Percentiles rank a stretch among this genome's conserved stretches.
These are phyloP conservation scores for Suillus cothurnatus DNA, from an alignment of 768 basidiomycete species.

Conservation along the genomic window DNA sequence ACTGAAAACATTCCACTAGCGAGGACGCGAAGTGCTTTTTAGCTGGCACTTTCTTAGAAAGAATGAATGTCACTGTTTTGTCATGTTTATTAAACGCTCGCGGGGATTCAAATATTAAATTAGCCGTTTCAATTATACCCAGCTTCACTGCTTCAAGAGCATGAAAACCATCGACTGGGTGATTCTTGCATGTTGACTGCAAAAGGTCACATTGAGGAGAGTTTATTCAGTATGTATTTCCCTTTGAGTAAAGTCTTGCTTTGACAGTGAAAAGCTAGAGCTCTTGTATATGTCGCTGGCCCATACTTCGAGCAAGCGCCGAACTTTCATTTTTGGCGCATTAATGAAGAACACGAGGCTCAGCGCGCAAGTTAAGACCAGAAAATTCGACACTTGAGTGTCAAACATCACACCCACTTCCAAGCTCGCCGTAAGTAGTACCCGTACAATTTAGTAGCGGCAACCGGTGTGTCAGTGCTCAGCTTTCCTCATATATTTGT, in stretches of 20 bases:
- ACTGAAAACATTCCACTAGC: constrained; percentile 25
- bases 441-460: background rate
- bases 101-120: background rate
- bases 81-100: background rate
- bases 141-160: constrained; percentile 79
- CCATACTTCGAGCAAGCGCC: constrained; percentile 76
- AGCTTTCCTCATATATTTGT: background rate
- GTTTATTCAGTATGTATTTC: constrained; percentile 77
- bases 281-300: constrained; percentile 90
- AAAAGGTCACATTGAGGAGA: constrained; percentile 85
- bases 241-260: constrained; percentile 2
- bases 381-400: background rate
- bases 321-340: constrained; percentile 76
- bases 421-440: background rate
- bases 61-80: background rate
- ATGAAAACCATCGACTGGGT: constrained; percentile 92
- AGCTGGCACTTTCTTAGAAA: background rate
- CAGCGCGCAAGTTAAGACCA: constrained; percentile 45
- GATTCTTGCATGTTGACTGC: constrained; percentile 83
- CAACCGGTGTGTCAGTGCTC: background rate
- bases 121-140: background rate
- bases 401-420: background rate
- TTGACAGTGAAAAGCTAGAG: constrained; percentile 92
- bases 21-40: constrained; percentile 1
- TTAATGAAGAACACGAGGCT: constrained; percentile 78